phyloP scores from a whole-genome alignment of 2,329 filamentous ascomycete species.

The Colletotrichum somersetense region DNA sequence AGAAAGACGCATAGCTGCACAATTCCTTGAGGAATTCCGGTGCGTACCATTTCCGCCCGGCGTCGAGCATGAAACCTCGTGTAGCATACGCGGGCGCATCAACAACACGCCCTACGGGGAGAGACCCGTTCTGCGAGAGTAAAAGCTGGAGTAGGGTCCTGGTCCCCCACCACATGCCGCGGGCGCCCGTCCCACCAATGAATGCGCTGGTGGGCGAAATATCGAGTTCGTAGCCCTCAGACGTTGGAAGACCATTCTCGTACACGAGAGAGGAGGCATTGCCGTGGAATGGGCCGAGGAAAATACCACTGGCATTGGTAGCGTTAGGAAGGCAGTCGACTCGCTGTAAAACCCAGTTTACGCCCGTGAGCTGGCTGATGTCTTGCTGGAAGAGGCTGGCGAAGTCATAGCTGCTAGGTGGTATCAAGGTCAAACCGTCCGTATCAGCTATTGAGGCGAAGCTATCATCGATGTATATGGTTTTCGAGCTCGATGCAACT shows the following conservation, averaged over 20 bases:
- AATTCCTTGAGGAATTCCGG: slow-evolving; percentile 55
- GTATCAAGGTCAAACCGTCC: slow-evolving; percentile 63
- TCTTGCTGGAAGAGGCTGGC: slow-evolving; percentile 61
- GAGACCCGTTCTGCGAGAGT: slow-evolving; percentile 47
- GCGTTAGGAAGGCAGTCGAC: slow-evolving; percentile 50
- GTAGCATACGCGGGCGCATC: slow-evolving; percentile 60
- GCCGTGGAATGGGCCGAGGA: slow-evolving; percentile 53
- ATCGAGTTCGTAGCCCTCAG: slow-evolving; percentile 64
- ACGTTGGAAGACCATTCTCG: slow-evolving; percentile 59
- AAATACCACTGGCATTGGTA: slow-evolving; percentile 53
- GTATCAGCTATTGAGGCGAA: slow-evolving; percentile 57
- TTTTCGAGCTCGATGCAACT: slow-evolving; percentile 33
- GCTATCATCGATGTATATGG: slow-evolving; percentile 56
- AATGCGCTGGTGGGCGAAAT: slow-evolving; percentile 50
- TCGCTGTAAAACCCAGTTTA: slow-evolving; percentile 55
- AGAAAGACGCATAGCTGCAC: slow-evolving; percentile 60
- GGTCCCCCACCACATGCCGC: slow-evolving; percentile 62
- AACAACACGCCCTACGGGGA: slow-evolving; percentile 47
- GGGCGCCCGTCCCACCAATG: slow-evolving; percentile 57
- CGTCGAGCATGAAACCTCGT: slow-evolving; percentile 56
- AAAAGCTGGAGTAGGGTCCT: slow-evolving; percentile 58
- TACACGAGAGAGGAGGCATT: slow-evolving; percentile 53
- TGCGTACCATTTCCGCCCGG: slow-evolving; percentile 46
- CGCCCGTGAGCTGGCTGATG: slow-evolving; percentile 55
- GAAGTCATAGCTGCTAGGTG: slow-evolving; percentile 63